Evolutionary conservation across 331 rosid species (phyloP), one percentile per base, ranked within the genome.

Genomic region (Malus hybrid): DNA sequence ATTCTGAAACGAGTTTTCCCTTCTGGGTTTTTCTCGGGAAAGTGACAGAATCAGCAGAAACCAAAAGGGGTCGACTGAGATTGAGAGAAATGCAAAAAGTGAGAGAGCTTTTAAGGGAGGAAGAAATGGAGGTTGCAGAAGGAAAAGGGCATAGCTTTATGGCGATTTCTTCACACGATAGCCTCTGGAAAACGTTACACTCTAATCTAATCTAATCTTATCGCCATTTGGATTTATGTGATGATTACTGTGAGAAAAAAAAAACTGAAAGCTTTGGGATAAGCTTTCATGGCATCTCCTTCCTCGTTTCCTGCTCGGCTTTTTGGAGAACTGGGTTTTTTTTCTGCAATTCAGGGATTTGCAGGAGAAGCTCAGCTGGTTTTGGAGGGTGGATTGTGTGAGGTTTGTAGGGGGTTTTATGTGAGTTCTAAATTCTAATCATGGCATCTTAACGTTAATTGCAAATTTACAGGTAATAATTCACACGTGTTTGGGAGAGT

Each of bases 171-270:
- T 44, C 62, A 74, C 77, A 74, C 77, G 70, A 4, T 24, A 63
- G 19, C 75, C 20, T 22, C 44, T 73, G 48, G 33, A 65, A 22
- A 74, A 74, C 77, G 77, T 63, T 74, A 46, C 63, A 72, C 55
- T 5, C 29, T 61, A 50, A 50, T 50, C 55, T 15, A 50, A 50
- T 50, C n/a, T 50, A 52, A 42, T 56, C 69, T 73, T 44, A 42
- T 73, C 69, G 12, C 77, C 60, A 61, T 46, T 63, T 63, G 63
- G 55, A 46, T 13, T 74, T 63, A 19, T 74, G 29, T 29, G 56
- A 63, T 74, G 70, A 74, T 74, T 74, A 29, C 44, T 22, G 8
- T 61, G 13, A 44, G n/a, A 16, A 50, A 46, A 52, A 44, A 52
- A 16, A 16, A 28, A 32, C 46, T 5, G 46, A 63, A 32, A 18